Conservation (phyloP, 352 stramenopile species). For the Globisporangium apiculatum region DNA sequence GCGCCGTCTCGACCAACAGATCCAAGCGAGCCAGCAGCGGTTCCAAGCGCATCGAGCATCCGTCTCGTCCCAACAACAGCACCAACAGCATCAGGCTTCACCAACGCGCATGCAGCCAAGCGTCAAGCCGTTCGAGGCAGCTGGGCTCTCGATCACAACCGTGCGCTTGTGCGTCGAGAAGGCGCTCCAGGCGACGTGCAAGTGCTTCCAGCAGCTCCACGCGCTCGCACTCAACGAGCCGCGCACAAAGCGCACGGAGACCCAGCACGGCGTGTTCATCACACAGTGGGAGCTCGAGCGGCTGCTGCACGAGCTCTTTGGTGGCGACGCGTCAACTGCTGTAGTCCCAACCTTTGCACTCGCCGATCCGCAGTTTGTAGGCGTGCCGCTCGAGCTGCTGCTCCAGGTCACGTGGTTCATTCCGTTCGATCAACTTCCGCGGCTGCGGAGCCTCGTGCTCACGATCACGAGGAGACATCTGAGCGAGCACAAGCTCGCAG, state of each 20-base stretch:
- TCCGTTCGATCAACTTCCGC: conserved; percentile 42
- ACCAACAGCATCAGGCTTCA: conserved; percentile 9
- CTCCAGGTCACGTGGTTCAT: conserved; percentile 58
- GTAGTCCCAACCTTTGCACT: conserved; percentile 6
- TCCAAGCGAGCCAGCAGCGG: conserved; percentile 24
- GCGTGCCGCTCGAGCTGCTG: conserved; percentile 17
- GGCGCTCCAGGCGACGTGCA: conserved; percentile 31
- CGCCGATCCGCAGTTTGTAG: conserved; percentile 11
- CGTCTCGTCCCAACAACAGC: neutral
- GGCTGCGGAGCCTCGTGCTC: conserved; percentile 37
- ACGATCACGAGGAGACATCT: conserved; percentile 50
- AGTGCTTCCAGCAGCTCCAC: conserved; percentile 35
- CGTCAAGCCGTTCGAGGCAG: conserved; percentile 26
- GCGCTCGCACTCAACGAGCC: conserved; percentile 17
- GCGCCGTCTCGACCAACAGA: conserved; percentile 35
- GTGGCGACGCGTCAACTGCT: neutral
- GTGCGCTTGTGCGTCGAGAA: conserved; percentile 52
- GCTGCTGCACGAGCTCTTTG: conserved; percentile 32
- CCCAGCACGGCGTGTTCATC: conserved; percentile 30
- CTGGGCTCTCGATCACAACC: conserved; percentile 36
- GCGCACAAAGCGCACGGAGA: conserved; percentile 1
- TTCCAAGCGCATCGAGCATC: conserved; percentile 13
- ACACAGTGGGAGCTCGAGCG: conserved; percentile 51
- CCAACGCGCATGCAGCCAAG: neutral
- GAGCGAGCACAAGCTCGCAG: conserved; percentile 41